A percentile compares a stretch with the other conserved stretches of the same genome.
Evolutionary conservation across 1,284 basidiomycete genomes (phyloP).

Genomic region (Cystobasidium pallidum): DNA sequence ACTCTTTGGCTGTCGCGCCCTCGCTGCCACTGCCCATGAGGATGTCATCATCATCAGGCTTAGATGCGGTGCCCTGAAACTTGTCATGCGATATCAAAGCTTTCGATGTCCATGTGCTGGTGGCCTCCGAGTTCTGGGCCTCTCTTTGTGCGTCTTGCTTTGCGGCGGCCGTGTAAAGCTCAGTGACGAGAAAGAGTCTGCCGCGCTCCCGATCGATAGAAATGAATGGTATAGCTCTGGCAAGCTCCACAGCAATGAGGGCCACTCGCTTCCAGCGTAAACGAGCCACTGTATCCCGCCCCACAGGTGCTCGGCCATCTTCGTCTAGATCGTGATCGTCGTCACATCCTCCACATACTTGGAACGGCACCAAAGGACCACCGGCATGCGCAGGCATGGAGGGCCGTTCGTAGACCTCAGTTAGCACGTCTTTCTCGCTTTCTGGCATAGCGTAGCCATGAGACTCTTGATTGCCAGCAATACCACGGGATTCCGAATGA

Average conservation of each 20-base stretch:
- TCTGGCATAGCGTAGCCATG: slow-evolving; percentile 55
- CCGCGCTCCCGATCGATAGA: slow-evolving; percentile 60
- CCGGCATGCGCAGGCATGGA: slow-evolving; percentile 33
- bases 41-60: slow-evolving; percentile 10
- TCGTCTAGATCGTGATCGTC: slow-evolving; percentile 66
- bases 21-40: slow-evolving; percentile 47
- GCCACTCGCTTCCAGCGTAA: slow-evolving; percentile 73
- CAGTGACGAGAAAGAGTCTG: slow-evolving; percentile 25
- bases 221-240: slow-evolving; percentile 75
- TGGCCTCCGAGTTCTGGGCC: slow-evolving; percentile 45
- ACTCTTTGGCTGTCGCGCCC: slow-evolving; percentile 55
- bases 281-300: slow-evolving; percentile 59
- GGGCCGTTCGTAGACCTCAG: slow-evolving; percentile 27
- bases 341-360: slow-evolving; percentile 37
- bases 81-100: slow-evolving; percentile 53
- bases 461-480: not conserved
- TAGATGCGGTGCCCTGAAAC: not conserved
- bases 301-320: slow-evolving; percentile 62
- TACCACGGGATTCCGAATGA: not conserved
- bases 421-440: slow-evolving; percentile 78
- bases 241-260: slow-evolving; percentile 71
- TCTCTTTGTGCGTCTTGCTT: slow-evolving; percentile 50
- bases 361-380: not conserved
- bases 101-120: slow-evolving; percentile 55
- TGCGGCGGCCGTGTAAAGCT: slow-evolving; percentile 69